Evolutionary conservation across 805 yeast species (phyloP).

Genomic region (Candida alai): DNA sequence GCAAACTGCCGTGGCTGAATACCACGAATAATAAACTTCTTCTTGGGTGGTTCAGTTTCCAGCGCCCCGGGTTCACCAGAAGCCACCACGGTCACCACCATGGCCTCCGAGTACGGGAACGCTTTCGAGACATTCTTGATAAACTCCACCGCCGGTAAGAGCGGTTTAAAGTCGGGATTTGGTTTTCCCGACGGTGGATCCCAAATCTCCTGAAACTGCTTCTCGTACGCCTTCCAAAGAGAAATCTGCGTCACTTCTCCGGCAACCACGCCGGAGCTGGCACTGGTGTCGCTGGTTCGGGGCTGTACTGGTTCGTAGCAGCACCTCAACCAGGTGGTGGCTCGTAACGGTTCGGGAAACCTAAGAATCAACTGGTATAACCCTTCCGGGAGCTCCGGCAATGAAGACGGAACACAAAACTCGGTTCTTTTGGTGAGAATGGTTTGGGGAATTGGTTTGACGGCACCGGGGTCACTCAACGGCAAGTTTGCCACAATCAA

Average conservation of each 20-base stretch:
- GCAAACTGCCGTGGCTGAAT: conserved; percentile 77
- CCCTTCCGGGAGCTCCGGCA: conserved; percentile 56
- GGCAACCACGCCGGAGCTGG: conserved; percentile 20
- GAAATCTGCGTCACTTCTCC: conserved; percentile 95
- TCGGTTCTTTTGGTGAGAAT: conserved; percentile 50
- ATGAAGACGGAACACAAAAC: conserved; percentile 51
- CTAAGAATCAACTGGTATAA: conserved; percentile 58
- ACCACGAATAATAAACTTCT: conserved; percentile 89
- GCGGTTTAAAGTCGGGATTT: conserved; percentile 27
- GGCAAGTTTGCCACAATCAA: conserved; percentile 40
- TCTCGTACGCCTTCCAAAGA: conserved; percentile 92
- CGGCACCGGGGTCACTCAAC: conserved; percentile 24
- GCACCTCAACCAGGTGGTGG: conserved; percentile 92
- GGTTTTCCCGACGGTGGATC: conserved; percentile 32
- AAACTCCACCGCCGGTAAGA: conserved; percentile 94
- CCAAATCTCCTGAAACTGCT: conserved; percentile 69
- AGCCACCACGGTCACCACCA: conserved; percentile 71
- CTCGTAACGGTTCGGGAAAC: conserved; percentile 82
- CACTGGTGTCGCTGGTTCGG: conserved; percentile 4
- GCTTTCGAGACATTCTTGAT: conserved; percentile 91
- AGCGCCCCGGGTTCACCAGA: conserved; percentile 1
- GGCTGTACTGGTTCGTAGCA: conserved; percentile 66
- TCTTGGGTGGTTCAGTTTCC: conserved; percentile 47
- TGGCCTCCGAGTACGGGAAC: conserved; percentile 84
- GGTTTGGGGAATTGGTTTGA: conserved; percentile 19